These are phyloP conservation scores for Paramyrothecium sp. DNA, from an alignment of 2,329 filamentous ascomycete genomes.

Conservation along the genomic window DNA sequence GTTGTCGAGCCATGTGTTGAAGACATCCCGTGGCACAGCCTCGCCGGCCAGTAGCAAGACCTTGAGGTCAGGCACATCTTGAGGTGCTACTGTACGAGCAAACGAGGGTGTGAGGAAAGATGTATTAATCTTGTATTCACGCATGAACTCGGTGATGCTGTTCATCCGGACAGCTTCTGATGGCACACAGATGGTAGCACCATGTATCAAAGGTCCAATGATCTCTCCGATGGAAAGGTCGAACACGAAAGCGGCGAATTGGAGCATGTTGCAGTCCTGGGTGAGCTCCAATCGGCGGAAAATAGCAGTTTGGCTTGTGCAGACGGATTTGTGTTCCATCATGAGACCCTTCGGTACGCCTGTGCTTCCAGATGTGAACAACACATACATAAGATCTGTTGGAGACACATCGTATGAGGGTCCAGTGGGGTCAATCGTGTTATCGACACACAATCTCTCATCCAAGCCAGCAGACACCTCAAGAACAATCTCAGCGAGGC, in stretches of 20 bases:
- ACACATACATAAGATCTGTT: neutral
- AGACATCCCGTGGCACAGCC: neutral
- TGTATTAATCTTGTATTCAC: neutral
- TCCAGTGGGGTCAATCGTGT: no score
- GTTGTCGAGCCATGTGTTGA: constrained; percentile 6
- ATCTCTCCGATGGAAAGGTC: constrained; percentile 8
- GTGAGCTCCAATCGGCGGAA: neutral
- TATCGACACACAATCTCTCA: neutral
- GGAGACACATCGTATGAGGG: neutral
- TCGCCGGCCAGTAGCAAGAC: constrained; percentile 9
- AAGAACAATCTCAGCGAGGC: neutral
- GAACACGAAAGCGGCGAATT: constrained; percentile 11
- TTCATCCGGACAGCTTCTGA: constrained; percentile 7
- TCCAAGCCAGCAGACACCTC: neutral
- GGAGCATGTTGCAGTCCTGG: constrained; percentile 2
- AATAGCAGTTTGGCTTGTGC: neutral
- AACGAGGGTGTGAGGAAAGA: constrained; percentile 8
- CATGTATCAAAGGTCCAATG: constrained; percentile 5
- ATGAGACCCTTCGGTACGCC: constrained; percentile 15
- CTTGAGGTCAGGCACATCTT: constrained; percentile 7
- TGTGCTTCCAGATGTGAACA: constrained; percentile 7
- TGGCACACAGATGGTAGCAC: constrained; percentile 10
- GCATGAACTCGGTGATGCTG: constrained; percentile 4
- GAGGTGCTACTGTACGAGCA: constrained; percentile 2
- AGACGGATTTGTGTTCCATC: constrained; percentile 10